Percentiles rank a stretch among this genome's conserved stretches.
phyloP scores from a whole-genome alignment of 1,284 basidiomycete species.

The Cutaneotrichosporon cyanovorans region DNA sequence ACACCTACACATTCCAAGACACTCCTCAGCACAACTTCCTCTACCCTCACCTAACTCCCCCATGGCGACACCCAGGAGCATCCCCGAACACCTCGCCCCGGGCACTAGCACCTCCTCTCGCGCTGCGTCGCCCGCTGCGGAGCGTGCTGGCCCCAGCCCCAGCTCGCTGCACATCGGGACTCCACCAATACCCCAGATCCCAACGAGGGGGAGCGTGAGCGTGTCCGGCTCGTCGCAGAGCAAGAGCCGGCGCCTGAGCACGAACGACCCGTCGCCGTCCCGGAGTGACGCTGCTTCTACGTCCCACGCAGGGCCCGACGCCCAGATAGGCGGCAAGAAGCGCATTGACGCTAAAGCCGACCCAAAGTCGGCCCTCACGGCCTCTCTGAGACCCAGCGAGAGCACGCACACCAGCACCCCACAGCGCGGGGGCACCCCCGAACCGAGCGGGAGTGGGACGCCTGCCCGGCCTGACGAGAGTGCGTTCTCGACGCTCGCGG shows the following conservation, averaged over 20 bases:
- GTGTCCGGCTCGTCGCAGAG: constrained; percentile 4
- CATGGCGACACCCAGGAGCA: no score
- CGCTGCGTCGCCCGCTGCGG: no score
- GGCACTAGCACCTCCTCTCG: no score
- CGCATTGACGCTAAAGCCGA: neutral
- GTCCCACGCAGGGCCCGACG: neutral
- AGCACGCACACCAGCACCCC: neutral
- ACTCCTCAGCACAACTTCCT: no score
- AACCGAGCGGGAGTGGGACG: constrained; percentile 1
- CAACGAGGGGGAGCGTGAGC: neutral
- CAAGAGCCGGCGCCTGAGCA: no score
- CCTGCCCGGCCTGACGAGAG: constrained; percentile 23
- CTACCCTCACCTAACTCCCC: no score
- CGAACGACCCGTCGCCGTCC: neutral
- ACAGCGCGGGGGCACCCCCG: neutral
- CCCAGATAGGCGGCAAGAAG: constrained; percentile 8
- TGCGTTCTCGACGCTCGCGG: constrained; percentile 34
- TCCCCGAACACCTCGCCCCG: no score
- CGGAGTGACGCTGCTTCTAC: neutral
- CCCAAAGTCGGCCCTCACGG: constrained; percentile 10
- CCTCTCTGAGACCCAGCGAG: neutral
- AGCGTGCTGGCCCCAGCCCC: no score
- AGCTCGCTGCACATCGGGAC: constrained; percentile 2
- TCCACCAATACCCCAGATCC: constrained; percentile 13
- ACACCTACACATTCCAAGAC: no score